phyloP scores from a whole-genome alignment of 2,329 filamentous ascomycete species.

The Chalara sp. region DNA sequence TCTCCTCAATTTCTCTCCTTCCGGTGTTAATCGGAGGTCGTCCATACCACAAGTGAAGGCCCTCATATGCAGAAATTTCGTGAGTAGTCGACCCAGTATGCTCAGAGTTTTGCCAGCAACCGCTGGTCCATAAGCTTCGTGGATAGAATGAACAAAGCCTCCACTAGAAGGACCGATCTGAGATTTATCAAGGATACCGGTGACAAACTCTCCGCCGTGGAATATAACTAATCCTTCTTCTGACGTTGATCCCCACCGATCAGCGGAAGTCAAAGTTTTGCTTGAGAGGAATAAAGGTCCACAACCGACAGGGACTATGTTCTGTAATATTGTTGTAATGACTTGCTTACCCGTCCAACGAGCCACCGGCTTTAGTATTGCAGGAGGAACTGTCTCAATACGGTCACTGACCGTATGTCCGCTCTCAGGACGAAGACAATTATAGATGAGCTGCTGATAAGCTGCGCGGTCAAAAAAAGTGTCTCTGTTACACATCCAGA shows the following conservation, averaged over 20 bases:
- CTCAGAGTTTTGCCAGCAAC: constrained; percentile 83
- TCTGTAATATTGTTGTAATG: constrained; percentile 86
- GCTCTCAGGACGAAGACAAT: constrained; percentile 80
- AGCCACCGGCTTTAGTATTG: constrained; percentile 71
- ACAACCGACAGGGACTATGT: constrained; percentile 74
- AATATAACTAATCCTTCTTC: constrained; percentile 81
- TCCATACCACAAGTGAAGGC: constrained; percentile 98
- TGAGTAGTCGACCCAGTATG: constrained; percentile 82
- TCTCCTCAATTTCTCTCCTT: constrained; percentile 67
- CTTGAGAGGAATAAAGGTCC: constrained; percentile 73
- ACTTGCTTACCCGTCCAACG: constrained; percentile 97
- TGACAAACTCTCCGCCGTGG: constrained; percentile 79
- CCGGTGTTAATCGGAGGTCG: constrained; percentile 76
- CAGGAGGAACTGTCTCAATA: constrained; percentile 73
- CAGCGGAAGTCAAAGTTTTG: constrained; percentile 70
- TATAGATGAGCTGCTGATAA: constrained; percentile 93
- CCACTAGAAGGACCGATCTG: constrained; percentile 85
- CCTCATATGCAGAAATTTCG: constrained; percentile 83
- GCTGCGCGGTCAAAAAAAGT: constrained; percentile 84
- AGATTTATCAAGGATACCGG: constrained; percentile 90
- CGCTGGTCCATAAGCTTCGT: constrained; percentile 87
- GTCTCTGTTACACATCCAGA: constrained; percentile 84
- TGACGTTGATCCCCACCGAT: constrained; percentile 67
- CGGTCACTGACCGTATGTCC: constrained; percentile 79
- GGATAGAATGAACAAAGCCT: constrained; percentile 84